Base-by-base conservation (phyloP, 257 asterid genomes). In the Knoxia roxburghii region DNA sequence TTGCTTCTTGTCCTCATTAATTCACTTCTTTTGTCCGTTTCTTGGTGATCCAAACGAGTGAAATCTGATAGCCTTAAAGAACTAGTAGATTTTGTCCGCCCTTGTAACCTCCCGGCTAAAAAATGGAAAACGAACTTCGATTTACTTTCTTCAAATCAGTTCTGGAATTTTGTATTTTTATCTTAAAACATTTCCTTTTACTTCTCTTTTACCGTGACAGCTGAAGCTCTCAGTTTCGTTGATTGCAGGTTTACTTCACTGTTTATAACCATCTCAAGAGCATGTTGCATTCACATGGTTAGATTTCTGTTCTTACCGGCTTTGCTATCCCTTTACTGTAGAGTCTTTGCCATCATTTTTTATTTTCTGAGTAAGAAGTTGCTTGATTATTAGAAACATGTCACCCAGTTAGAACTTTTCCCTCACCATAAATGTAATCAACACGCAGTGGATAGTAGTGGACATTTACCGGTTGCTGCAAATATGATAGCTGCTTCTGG, bases 401-500 rank as follows among this genome's bases (percentile, higher is more conserved):
- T 37, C 37, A 8, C 41, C 30, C 26, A 23, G 10, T 57, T 0
- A 18, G 46, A 49, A 37, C 20, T 15, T 24, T 54, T 40, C 64
- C 13, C 53, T 74, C 35, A 18, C 23, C 49, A 64, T 35, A 12
- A 13, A 29, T 41, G 45, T 65, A 43, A 54, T 51, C 18, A 27
- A 40, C 52, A 57, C 80, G 69, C 87, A 91, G 96, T 79, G 78
- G 89, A 82, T 65, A 67, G 80, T 68, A 63, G 73, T 18, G 91
- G 76, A 62, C 84, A 86, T 69, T 89, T 86, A 72, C 57, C 96
- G 11, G 68, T 91, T 75, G 80, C 82, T 72, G 89, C 94, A 75
- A 89, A 87, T 79, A 81, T 91, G 95, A 54, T 89, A 78, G 96
- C 95, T 66, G 98, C 98, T 76, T 81, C 91, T 6, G 96, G 95